Base-by-base conservation (phyloP, 169 alveolate genomes). In the Eimeria sp. region DNA sequence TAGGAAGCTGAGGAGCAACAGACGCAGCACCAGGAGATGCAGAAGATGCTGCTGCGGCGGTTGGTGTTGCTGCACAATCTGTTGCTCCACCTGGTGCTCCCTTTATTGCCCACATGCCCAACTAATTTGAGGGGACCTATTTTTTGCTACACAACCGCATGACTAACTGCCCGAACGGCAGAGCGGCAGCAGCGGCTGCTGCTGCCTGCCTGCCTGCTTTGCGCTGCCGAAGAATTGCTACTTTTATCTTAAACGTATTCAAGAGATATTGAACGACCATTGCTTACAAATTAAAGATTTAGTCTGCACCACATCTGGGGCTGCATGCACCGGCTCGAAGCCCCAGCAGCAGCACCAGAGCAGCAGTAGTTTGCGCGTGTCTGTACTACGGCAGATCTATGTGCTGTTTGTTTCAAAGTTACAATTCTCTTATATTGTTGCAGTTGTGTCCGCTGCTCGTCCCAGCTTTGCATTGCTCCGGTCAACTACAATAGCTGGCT, bases 201-300 rank as follows among this genome's bases (percentile, higher is more conserved):
- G 75, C 75, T 65, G n/a, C 75, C 75, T 65, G 75, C 75, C 75
- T 65, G 75, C 75, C 75, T 18, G n/a, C 75, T n/a, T 65, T 65
- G 20, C 4, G 75, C 75, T 65, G 75, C n/a, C 4, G 34, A 20
- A 25, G n/a, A 65, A n/a, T 14, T 11, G 1, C 10, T 54, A 54
- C 6, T 14, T 14, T 54, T 54, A 54, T 14, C 40, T 34, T 34
- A 14, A 54, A 7, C 61, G 10, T 54, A 54, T 54, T 54, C 61
- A 54, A 14, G 61, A 54, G 16, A 54, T 0, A 7, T 11, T 7
- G 0, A 54, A 54, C 10, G 16, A 1, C 16, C 1, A 11, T 54
- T 14, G 10, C 61, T 1, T 1, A 54, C 61, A 54, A 54, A 54
- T 54, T 54, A 54, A 54, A 4, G 16, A 67, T 67, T 5, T 2